Evolutionary conservation across 2,329 filamentous ascomycete genomes (phyloP), one percentile per base, ranked within the genome.

Genomic region (Sphaceloma murrayae): DNA sequence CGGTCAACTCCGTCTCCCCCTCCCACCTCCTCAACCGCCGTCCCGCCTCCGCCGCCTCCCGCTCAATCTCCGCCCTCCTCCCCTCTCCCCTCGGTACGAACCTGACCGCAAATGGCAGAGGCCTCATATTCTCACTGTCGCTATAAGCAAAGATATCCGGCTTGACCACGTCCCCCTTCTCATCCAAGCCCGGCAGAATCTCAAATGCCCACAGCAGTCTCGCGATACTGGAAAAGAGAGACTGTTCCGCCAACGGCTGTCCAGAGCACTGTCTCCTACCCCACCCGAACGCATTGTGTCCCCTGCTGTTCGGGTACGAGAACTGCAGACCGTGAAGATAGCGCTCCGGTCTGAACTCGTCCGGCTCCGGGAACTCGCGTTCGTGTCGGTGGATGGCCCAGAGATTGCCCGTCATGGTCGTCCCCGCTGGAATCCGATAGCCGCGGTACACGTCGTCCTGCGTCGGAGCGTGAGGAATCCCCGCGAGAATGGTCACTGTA

Each of bases 401-500:
- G 14, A 53, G 52, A 19, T 54, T 50, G 32, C 51, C 52, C 31
- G 34, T 38, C 8, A 38, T 38, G 34, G 34, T 38, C 8, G 34
- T 38, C 9, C 34, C 34, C 19, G 34, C 49, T 2, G 53, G 54
- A 7, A 57, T 56, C 34, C 47, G 39, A 24, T 53, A 57, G 24
- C 54, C 54, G 43, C 54, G 49, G 44, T 56, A 58, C 2, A 51
- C 46, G 21, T 57, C 55, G 26, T 53, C 51, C 30, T 51, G 45
- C 4, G 43, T 50, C 2, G 49, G 48, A 8, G 54, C 49, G 42
- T 58, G 54, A 2, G 54, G 54, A n/a, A 56, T 54, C 17, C 53
- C 53, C 5, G 51, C 50, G 4, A 60, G 56, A 5, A 61, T 55
- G 21, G 62, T 56, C 14, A 62, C 50, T 1, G 59, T 59, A 8